A percentile compares a stretch with the other conserved stretches of the same genome.
Conservation (phyloP, 2,329 filamentous ascomycete species). For the Phoma sp. region DNA sequence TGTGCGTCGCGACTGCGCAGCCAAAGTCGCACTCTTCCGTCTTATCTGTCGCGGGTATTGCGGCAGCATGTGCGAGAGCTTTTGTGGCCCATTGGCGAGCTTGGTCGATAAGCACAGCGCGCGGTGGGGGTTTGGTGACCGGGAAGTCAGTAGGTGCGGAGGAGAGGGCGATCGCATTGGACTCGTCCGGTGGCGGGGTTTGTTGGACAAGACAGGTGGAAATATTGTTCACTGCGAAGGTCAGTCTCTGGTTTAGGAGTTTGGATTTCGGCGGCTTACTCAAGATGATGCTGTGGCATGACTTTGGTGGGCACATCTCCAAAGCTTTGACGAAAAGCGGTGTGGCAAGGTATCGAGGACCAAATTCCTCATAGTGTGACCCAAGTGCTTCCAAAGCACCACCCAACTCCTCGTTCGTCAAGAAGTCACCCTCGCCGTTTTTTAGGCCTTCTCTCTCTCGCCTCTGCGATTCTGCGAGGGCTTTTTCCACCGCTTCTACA, state of each 20-base stretch:
- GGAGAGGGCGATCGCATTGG: slow-evolving; percentile 31
- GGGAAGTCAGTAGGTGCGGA: slow-evolving; percentile 46
- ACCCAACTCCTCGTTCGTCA: slow-evolving; percentile 74
- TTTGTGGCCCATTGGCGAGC: slow-evolving; percentile 81
- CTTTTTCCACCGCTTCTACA: slow-evolving; percentile 81
- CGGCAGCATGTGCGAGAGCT: slow-evolving; percentile 70
- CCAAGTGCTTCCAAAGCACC: slow-evolving; percentile 78
- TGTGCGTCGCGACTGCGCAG: slow-evolving; percentile 84
- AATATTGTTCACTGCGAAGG: slow-evolving; percentile 74
- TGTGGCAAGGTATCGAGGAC: slow-evolving; percentile 79
- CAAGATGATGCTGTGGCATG: slow-evolving; percentile 80
- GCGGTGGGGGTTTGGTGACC: slow-evolving; percentile 55
- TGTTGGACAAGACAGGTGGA: slow-evolving; percentile 76
- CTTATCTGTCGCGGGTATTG: slow-evolving; percentile 69
- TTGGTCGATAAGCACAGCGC: slow-evolving; percentile 69
- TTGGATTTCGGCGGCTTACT: slow-evolving; percentile 58
- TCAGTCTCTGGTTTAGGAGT: slow-evolving; percentile 10
- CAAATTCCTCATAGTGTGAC: slow-evolving; percentile 74
- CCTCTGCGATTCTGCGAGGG: slow-evolving; percentile 74
- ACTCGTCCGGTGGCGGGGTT: slow-evolving; percentile 43
- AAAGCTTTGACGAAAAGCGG: slow-evolving; percentile 88
- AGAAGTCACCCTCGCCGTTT: slow-evolving; percentile 73
- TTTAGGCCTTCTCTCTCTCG: slow-evolving; percentile 72
- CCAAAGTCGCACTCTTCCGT: slow-evolving; percentile 82
- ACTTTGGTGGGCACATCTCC: slow-evolving; percentile 66